phyloP scores from a whole-genome alignment of 75 land plant genomes.

The Picea sitchensis region DNA sequence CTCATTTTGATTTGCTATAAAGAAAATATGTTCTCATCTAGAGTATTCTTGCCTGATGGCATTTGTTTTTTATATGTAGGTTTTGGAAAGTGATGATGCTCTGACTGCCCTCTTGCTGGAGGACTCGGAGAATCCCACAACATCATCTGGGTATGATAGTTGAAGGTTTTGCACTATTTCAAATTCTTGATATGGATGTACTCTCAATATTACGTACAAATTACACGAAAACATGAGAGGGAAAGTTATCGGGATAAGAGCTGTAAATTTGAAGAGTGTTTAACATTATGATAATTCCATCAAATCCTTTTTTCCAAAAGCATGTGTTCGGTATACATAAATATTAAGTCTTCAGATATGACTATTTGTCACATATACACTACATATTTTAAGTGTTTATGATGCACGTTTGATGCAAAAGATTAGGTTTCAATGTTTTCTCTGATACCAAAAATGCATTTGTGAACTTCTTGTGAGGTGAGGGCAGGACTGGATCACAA shows the following conservation, averaged over 20 bases:
- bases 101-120: conserved; percentile 32
- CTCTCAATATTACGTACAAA: background rate
- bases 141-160: background rate
- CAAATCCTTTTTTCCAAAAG: background rate
- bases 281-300: background rate
- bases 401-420: background rate
- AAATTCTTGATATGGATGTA: background rate
- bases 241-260: background rate
- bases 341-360: background rate
- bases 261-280: background rate
- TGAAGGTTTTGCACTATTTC: background rate
- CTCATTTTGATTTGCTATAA: background rate
- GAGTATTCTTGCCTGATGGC: background rate
- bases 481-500: conserved; percentile 10
- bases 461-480: background rate
- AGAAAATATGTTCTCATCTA: background rate
- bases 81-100: conserved; percentile 41
- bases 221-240: background rate
- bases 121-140: background rate
- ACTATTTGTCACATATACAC: no score
- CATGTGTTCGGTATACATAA: background rate
- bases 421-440: background rate
- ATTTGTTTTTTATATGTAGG: conserved; percentile 21
- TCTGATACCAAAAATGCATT: background rate
- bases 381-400: no score